A percentile compares a stretch with the other conserved stretches of the same genome.
Conservation (phyloP, 768 basidiomycete genomes). For the Tylopilus balloui region DNA sequence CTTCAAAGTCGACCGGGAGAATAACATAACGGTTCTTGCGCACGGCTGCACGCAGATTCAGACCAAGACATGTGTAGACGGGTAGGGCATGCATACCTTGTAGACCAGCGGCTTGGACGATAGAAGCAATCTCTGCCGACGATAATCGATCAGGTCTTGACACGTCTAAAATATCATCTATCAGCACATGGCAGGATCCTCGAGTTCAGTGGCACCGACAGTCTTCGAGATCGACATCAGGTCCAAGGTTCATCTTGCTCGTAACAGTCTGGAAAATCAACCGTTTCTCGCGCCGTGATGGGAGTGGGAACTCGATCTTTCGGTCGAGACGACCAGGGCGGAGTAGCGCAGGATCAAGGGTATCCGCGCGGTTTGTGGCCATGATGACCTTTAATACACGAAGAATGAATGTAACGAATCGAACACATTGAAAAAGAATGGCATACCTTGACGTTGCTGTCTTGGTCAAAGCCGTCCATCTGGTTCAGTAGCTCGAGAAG, state of each 20-base stretch:
- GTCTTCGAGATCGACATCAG: constrained; percentile 97
- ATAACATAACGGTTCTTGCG: constrained; percentile 98
- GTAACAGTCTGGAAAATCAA: constrained; percentile 98
- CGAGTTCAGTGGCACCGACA: constrained; percentile 52
- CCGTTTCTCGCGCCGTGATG: constrained; percentile 90
- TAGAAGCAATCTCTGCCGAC: constrained; percentile 91
- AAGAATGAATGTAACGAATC: neutral
- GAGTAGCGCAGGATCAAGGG: constrained; percentile 93
- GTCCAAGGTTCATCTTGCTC: constrained; percentile 94
- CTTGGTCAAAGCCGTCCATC: constrained; percentile 99
- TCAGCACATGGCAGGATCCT: constrained; percentile 15
- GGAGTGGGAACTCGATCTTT: constrained; percentile 98
- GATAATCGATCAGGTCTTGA: constrained; percentile 95
- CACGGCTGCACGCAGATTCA: constrained; percentile 50
- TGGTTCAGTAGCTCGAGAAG: constrained; percentile 94
- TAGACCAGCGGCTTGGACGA: constrained; percentile 94
- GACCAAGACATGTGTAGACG: neutral
- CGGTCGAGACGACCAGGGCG: constrained; percentile 96
- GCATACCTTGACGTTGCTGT: constrained; percentile 91
- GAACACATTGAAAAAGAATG: neutral
- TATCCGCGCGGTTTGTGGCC: constrained; percentile 99
- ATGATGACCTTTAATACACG: constrained; percentile 77
- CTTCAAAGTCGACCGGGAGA: constrained; percentile 95
- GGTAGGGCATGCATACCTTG: constrained; percentile 56
- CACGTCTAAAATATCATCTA: constrained; percentile 57